Percentiles rank a stretch among this genome's conserved stretches.
Conservation (phyloP, 129 eudicot species). For the Flaveria ramosissima region DNA sequence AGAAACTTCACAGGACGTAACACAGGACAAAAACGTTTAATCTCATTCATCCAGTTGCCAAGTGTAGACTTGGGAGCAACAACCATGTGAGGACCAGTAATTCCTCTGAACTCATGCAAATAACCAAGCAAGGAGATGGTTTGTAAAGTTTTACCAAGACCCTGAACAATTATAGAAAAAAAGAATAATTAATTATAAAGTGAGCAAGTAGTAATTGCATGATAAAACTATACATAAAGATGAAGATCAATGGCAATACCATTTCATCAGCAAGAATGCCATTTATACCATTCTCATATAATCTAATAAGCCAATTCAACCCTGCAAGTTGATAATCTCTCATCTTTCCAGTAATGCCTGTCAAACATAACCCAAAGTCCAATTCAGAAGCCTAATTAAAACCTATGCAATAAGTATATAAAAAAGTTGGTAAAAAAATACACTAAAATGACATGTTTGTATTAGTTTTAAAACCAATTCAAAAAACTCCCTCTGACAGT, state of each 20-base stretch:
- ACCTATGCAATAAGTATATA: background rate
- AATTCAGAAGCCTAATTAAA: background rate
- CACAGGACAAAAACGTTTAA: constrained; percentile 84
- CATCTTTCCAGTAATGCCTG: constrained; percentile 98
- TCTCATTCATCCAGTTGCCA: constrained; percentile 99
- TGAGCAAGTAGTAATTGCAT: background rate
- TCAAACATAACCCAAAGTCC: background rate
- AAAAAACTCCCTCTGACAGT: background rate
- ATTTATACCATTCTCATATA: constrained; percentile 95
- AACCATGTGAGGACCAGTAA: constrained; percentile 99
- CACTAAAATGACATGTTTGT: background rate
- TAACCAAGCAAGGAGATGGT: constrained; percentile 97
- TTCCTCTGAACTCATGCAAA: constrained; percentile 92
- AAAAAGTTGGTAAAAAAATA: background rate
- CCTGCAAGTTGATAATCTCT: constrained; percentile 99
- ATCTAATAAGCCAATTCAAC: constrained; percentile 89
- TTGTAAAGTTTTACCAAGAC: constrained; percentile 96
- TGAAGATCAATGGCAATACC: constrained; percentile 42
- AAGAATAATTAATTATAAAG: background rate
- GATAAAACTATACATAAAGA: background rate
- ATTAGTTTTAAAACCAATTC: background rate
- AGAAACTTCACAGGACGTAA: constrained; percentile 92
- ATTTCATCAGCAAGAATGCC: constrained; percentile 99
- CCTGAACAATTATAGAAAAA: constrained; percentile 45
- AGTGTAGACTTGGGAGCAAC: constrained; percentile 99